These are phyloP conservation scores for Protomyces arabidopsidicola DNA, from an alignment of 1,139 yeast species.

Conservation along the genomic window DNA sequence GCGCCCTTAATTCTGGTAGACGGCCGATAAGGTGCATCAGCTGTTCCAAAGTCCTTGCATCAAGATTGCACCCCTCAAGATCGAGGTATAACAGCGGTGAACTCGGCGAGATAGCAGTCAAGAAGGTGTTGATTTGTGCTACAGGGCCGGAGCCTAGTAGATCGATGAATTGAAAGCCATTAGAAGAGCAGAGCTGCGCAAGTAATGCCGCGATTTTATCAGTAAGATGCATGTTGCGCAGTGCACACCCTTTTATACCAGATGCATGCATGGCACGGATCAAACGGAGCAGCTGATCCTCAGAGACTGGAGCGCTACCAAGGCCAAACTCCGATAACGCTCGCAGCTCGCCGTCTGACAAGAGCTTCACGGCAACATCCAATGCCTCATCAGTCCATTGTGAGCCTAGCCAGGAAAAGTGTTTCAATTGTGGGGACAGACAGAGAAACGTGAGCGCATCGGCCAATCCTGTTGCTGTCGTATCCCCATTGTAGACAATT, in stretches of 20 bases:
- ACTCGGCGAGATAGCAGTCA: neutral
- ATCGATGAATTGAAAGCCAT: conserved; percentile 4
- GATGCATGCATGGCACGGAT: neutral
- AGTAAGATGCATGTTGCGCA: neutral
- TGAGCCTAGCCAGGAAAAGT: conserved; percentile 3
- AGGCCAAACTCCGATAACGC: conserved; percentile 7
- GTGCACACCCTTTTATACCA: conserved; percentile 1
- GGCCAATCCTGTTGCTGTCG: conserved; percentile 4
- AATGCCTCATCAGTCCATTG: conserved; percentile 3
- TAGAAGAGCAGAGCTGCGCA: neutral
- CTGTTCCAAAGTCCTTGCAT: neutral
- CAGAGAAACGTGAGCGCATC: conserved; percentile 9
- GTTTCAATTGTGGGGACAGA: conserved; percentile 18
- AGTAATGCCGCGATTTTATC: neutral
- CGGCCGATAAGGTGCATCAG: neutral
- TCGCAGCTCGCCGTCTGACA: conserved; percentile 1
- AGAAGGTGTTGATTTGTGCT: neutral
- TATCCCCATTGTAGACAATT: neutral
- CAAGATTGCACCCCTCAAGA: neutral
- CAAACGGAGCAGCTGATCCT: neutral
- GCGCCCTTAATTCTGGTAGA: conserved; percentile 16
- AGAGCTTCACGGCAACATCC: neutral
- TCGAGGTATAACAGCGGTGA: conserved; percentile 14
- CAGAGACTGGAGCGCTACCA: conserved; percentile 1
- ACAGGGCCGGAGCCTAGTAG: neutral